Base-by-base conservation (phyloP, 2,329 filamentous ascomycete genomes). In the Colletotrichum cereale region DNA sequence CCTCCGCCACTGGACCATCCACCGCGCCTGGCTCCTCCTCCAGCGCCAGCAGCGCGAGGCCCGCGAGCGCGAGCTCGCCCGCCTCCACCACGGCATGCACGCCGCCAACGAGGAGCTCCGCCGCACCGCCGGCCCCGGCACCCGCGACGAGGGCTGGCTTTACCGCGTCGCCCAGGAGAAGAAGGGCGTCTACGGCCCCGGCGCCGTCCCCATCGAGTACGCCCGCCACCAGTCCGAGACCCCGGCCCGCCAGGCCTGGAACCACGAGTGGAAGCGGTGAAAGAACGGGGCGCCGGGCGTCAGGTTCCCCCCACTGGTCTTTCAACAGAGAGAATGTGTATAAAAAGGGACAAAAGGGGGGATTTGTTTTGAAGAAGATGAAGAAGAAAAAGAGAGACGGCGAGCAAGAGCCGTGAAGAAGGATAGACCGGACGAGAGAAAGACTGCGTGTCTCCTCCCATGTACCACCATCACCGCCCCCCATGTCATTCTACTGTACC, bases 1-100 rank as follows among this genome's bases (percentile, higher is more conserved):
- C 82, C 90, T 99, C 74, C 93, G 96, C 57, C 96, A 99, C 87
- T 99, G 96, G 96, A 98, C 96, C 62, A 98, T 99, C 82, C 95
- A 98, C 86, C 95, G 96, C 77, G 96, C 96, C 29, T 98, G 95
- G 94, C 88, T 93, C 77, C 87, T 98, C 38, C 92, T 92, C 83
- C 90, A 91, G 77, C 88, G 91, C 76, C 89, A 93, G 79, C 87
- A 91, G 77, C 90, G 91, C 60, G 85, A 88, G 74, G 83, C 85
- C 44, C 87, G 90, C 62, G 87, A 93, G 79, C 84, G 87, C 66
- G 93, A 95, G 80, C 87, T 98, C 57, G 90, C 94, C 84, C 87
- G 93, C 72, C 88, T 91, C 85, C 95, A 95, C 84, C 91, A 93
- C 79, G 90, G 89, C 78, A 98, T 99, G 92, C 87, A 88, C 71